Conservation (phyloP, 2,329 filamentous ascomycete species). For the Trichothecium sympodiale region DNA sequence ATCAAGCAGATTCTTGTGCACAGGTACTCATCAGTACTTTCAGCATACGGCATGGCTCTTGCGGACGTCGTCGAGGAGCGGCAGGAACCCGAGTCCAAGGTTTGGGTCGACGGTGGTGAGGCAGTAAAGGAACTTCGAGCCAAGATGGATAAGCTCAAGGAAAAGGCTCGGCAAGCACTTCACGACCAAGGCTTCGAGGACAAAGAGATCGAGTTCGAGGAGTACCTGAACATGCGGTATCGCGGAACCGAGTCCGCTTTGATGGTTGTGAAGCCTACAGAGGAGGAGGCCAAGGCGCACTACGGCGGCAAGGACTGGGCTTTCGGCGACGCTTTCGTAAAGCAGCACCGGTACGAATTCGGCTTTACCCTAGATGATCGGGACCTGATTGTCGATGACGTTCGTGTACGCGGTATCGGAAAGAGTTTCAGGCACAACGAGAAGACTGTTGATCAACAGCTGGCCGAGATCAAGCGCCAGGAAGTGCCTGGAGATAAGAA, state of each 20-base stretch:
- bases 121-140: slow-evolving; percentile 51
- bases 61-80: slow-evolving; percentile 88
- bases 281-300: slow-evolving; percentile 46
- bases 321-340: slow-evolving; percentile 74
- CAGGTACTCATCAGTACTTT: slow-evolving; percentile 78
- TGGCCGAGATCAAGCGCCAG: slow-evolving; percentile 55
- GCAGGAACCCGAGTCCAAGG: slow-evolving; percentile 61
- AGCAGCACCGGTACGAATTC: slow-evolving; percentile 85
- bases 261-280: slow-evolving; percentile 70
- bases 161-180: slow-evolving; percentile 58
- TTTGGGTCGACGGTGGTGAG: slow-evolving; percentile 48
- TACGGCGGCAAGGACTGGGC: slow-evolving; percentile 63
- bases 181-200: slow-evolving; percentile 70
- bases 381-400: slow-evolving; percentile 84
- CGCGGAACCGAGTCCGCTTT: slow-evolving; percentile 82
- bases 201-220: slow-evolving; percentile 68
- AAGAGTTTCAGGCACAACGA: slow-evolving; percentile 74
- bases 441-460: slow-evolving; percentile 74
- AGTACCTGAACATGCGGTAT: slow-evolving; percentile 91
- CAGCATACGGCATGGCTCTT: slow-evolving; percentile 85
- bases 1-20: slow-evolving; percentile 81
- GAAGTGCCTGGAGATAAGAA: slow-evolving; percentile 46
- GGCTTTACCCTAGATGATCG: slow-evolving; percentile 77
- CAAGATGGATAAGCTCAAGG: slow-evolving; percentile 71
- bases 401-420: slow-evolving; percentile 77